These are phyloP conservation scores for Calonectria honghensis DNA, from an alignment of 2,329 filamentous ascomycete genomes.

Conservation along the genomic window DNA sequence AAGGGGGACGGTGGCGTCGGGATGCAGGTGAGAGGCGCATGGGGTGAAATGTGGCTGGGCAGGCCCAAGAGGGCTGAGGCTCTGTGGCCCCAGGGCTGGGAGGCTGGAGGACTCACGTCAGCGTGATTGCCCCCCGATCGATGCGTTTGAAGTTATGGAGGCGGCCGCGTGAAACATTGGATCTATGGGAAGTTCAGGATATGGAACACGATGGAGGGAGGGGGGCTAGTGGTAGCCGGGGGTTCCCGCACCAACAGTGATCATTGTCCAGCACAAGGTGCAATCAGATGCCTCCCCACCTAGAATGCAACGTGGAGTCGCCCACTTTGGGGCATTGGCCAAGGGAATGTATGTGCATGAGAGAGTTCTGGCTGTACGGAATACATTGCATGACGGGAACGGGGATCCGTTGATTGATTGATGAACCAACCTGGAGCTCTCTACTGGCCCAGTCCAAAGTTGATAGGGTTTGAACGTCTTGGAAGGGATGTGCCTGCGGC, in stretches of 20 bases:
- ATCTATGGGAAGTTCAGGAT: conserved; percentile 46
- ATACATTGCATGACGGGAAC: conserved; percentile 30
- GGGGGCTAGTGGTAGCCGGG: conserved; percentile 43
- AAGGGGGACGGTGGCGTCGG: conserved; percentile 17
- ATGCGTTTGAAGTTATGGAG: conserved; percentile 52
- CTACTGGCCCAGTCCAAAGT: conserved; percentile 17
- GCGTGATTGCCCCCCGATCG: conserved; percentile 36
- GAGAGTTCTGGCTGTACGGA: conserved; percentile 28
- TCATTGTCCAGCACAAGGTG: conserved; percentile 26
- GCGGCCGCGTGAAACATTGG: conserved; percentile 52
- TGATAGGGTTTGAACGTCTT: conserved; percentile 32
- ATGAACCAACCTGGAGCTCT: conserved; percentile 32
- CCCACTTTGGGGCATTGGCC: conserved; percentile 21
- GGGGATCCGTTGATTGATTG: conserved; percentile 33
- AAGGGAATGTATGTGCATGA: conserved; percentile 23
- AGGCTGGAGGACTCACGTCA: conserved; percentile 32
- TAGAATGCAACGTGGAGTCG: conserved; percentile 36
- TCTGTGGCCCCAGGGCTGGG: not conserved
- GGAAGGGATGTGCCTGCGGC: conserved; percentile 35
- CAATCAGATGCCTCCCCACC: conserved; percentile 36
- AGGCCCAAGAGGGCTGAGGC: conserved; percentile 23
- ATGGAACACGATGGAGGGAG: conserved; percentile 42
- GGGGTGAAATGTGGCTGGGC: conserved; percentile 23
- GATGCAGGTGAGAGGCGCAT: conserved; percentile 33
- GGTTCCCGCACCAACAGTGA: conserved; percentile 44